A percentile compares a stretch with the other conserved stretches of the same genome.
These are phyloP conservation scores for Solanum neorickii DNA, from an alignment of 257 asterid species.

Conservation along the genomic window DNA sequence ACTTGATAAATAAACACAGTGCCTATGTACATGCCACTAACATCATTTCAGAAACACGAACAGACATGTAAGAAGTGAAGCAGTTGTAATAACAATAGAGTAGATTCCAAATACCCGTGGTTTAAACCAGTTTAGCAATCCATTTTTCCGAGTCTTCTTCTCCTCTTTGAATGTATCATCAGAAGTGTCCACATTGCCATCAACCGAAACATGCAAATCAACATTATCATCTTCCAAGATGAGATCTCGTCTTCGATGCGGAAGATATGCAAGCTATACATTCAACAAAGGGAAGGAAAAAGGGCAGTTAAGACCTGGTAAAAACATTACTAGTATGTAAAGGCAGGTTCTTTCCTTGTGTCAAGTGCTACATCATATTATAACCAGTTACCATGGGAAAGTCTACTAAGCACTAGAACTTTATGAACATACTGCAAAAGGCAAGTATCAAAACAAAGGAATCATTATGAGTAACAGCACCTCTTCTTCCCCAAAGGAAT, in stretches of 20 bases:
- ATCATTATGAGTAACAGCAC: constrained; percentile 15
- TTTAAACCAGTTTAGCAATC: constrained; percentile 88
- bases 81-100: not conserved
- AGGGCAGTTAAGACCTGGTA: not conserved
- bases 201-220: constrained; percentile 56
- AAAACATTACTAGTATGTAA: not conserved
- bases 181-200: constrained; percentile 48
- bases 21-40: not conserved
- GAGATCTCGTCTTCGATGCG: constrained; percentile 91
- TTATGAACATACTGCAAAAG: constrained; percentile 10
- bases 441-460: constrained; percentile 5
- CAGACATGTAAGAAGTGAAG: not conserved
- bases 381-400: not conserved
- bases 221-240: constrained; percentile 73
- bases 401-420: not conserved
- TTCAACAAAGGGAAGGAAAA: not conserved
- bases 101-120: constrained; percentile 53
- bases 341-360: not conserved
- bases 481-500: constrained; percentile 99
- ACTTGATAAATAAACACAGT: not conserved
- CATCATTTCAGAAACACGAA: not conserved
- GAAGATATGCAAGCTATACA: constrained; percentile 95
- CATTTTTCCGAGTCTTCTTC: constrained; percentile 77
- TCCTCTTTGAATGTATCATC: constrained; percentile 65
- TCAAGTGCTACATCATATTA: not conserved